Percentiles rank a stretch among this genome's conserved stretches.
Conservation (phyloP, 345 rosid genomes). For the Firmiana major region DNA sequence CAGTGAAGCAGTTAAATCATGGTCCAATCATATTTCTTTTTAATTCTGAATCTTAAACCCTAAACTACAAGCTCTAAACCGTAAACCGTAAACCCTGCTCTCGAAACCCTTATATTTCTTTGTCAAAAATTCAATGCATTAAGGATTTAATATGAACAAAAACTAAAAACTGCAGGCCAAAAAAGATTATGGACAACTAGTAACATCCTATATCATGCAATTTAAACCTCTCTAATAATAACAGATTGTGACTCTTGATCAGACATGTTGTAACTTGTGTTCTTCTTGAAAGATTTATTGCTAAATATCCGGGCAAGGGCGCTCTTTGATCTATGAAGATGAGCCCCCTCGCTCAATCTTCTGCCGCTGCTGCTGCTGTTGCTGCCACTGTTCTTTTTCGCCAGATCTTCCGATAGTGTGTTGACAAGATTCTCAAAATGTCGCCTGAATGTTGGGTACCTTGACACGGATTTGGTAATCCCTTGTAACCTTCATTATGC, state of each 20-base stretch:
- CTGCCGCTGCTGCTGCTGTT: too few relatives aligned
- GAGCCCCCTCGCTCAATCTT: conserved; percentile 3
- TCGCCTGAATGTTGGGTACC: conserved; percentile 78
- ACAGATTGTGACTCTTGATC: conserved; percentile 43
- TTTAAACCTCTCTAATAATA: conserved; percentile 33
- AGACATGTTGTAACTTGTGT: conserved; percentile 43
- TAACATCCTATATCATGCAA: conserved; percentile 25
- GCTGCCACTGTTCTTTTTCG: conserved; percentile 32
- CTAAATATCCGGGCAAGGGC: conserved; percentile 51
- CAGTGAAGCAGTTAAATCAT: too few relatives aligned
- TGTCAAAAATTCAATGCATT: too few relatives aligned
- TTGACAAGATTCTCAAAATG: conserved; percentile 53
- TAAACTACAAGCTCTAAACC: too few relatives aligned
- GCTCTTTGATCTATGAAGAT: conserved; percentile 49
- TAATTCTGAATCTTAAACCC: too few relatives aligned
- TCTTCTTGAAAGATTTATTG: conserved; percentile 56
- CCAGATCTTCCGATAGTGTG: conserved; percentile 55
- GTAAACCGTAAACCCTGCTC: too few relatives aligned
- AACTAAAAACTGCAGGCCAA: neutral
- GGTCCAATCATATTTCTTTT: too few relatives aligned
- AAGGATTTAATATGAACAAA: too few relatives aligned
- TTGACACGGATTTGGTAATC: conserved; percentile 69
- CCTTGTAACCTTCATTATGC: conserved; percentile 61
- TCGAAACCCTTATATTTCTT: too few relatives aligned
- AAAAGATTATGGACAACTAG: neutral